Evolutionary conservation across 495 filamentous ascomycete genomes (phyloP).

Genomic region (Viridothelium virens): DNA sequence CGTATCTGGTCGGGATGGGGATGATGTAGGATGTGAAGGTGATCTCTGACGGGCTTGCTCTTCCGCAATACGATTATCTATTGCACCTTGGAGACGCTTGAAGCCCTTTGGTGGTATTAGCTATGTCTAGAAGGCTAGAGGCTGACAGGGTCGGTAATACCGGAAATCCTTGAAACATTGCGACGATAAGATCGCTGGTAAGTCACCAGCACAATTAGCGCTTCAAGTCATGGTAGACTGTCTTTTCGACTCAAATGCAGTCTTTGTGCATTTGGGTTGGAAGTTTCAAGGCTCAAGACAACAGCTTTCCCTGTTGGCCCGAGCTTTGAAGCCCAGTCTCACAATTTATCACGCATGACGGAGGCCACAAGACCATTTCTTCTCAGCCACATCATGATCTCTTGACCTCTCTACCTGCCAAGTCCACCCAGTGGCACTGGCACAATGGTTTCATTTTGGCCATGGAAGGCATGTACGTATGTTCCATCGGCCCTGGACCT

Average conservation of each 20-base stretch:
- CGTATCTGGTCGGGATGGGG: constrained; percentile 30
- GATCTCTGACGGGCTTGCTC: constrained; percentile 73
- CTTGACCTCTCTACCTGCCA: neutral
- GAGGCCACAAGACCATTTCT: neutral
- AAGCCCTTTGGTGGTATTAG: constrained; percentile 6
- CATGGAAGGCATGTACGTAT: constrained; percentile 19
- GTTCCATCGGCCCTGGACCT: too few species aligned
- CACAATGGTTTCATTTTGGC: constrained; percentile 31
- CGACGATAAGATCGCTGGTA: neutral
- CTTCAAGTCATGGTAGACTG: neutral
- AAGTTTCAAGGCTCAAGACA: neutral
- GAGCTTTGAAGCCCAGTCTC: neutral
- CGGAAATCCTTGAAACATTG: constrained; percentile 10
- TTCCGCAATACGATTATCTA: constrained; percentile 73
- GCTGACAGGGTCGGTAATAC: neutral
- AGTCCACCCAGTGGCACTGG: neutral
- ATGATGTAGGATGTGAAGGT: constrained; percentile 41
- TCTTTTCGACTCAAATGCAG: neutral
- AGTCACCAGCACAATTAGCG: neutral
- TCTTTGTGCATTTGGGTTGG: neutral
- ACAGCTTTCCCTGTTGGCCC: neutral
- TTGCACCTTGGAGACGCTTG: constrained; percentile 52
- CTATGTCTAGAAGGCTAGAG: neutral
- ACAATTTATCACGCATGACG: neutral
- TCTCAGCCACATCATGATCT: neutral